Evolutionary conservation across 1,284 basidiomycete species (phyloP), one percentile per base, ranked within the genome.

Genomic region (Mycena sp.): DNA sequence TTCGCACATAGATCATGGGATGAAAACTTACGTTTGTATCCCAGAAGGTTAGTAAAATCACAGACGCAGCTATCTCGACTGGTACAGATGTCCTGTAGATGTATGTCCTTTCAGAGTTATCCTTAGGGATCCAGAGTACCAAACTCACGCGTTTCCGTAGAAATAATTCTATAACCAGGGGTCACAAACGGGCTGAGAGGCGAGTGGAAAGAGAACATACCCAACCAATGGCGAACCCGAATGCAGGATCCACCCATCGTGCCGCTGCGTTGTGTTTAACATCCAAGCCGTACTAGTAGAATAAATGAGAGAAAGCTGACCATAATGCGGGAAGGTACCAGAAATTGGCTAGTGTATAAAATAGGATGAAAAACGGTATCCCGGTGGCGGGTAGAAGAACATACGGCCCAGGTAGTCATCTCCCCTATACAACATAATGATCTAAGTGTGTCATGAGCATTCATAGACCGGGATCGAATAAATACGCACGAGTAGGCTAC

Each of bases 41-140:
- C 94, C 94, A 95, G 78, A 89, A 95, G 1, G 86, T 83, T 63
- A 94, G 79, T 44, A 96, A 77, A 56, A 94, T 86, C 32, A 86
- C 83, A 6, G 91, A 89, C 2, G 93, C 92, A 2, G 88, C 88
- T 58, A 95, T 82, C 76, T 96, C 94, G 30, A 89, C 86, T 9
- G 93, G 90, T 14, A 87, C 80, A 16, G 87, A 84, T 59, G 90
- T 86, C 38, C 83, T 85, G 38, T 61, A 35, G 32, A 48, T 14
- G 25, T 17, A 26, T 58, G 40, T 21, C 14, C 41, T 54, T 10
- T 46, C 45, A 46, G 56, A 50, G 43, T 52, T 19, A 1, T n/a
- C 40, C 35, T 9, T 46, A 25, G 4, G 14, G 25, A 55, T 25
- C 6, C 19, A 26, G 2, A 29, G 9, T 19, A 37, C 28, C 28